phyloP scores from a whole-genome alignment of 148 eudicot genomes.

The Vaccinium corymbosum region DNA sequence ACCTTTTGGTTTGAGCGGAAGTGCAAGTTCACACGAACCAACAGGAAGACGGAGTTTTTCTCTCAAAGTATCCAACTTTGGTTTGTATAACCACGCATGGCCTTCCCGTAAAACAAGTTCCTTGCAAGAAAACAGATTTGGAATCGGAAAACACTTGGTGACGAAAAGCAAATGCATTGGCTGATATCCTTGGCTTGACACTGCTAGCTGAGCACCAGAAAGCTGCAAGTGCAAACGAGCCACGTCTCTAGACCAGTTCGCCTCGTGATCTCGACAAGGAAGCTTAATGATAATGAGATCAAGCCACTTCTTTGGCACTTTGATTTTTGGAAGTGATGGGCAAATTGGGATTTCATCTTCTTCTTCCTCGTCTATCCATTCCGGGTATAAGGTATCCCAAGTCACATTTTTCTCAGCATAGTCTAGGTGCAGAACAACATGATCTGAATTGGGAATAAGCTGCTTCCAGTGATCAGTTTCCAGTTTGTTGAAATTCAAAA shows the following conservation, averaged over 20 bases:
- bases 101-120: constrained; percentile 62
- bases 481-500: constrained; percentile 54
- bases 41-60: constrained; percentile 69
- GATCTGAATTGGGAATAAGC: constrained; percentile 36
- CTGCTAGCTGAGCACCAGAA: constrained; percentile 58
- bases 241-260: constrained; percentile 75
- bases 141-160: constrained; percentile 63
- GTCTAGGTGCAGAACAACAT: constrained; percentile 38
- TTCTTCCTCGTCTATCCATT: constrained; percentile 91
- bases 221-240: constrained; percentile 74
- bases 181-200: constrained; percentile 40
- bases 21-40: constrained; percentile 87
- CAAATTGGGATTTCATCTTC: constrained; percentile 60
- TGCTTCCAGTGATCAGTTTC: constrained; percentile 49
- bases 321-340: constrained; percentile 53
- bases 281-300: constrained; percentile 66
- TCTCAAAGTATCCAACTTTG: constrained; percentile 44
- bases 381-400: constrained; percentile 69
- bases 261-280: constrained; percentile 44
- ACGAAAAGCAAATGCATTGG: constrained; percentile 59
- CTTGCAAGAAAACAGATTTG: constrained; percentile 66
- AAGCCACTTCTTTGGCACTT: constrained; percentile 43
- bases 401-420: constrained; percentile 42
- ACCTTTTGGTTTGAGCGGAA: constrained; percentile 61
- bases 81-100: constrained; percentile 60